These are phyloP conservation scores for Eucalyptus fibrosa DNA, from an alignment of 345 rosid genomes.

Conservation along the genomic window DNA sequence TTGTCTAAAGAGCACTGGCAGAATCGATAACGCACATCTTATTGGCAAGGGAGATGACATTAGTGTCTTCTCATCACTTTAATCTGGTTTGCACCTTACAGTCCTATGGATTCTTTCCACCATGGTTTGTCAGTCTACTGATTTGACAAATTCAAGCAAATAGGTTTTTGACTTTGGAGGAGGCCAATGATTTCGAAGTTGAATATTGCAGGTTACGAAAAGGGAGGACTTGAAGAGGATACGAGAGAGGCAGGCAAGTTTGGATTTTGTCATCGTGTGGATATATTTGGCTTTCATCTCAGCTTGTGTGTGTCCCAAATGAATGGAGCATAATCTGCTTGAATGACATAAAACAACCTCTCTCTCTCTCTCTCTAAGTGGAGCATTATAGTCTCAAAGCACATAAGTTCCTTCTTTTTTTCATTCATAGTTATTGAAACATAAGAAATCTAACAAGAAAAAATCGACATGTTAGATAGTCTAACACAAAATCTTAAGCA, in stretches of 20 bases:
- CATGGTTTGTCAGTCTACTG: neutral
- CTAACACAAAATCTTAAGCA: neutral
- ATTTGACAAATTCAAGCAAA: neutral
- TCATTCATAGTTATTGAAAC: neutral
- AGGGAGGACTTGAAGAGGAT: neutral
- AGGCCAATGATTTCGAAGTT: neutral
- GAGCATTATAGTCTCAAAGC: neutral
- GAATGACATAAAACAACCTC: neutral
- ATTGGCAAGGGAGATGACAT: neutral
- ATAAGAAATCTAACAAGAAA: neutral
- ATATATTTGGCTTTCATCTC: neutral
- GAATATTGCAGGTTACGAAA: neutral
- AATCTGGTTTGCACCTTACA: neutral
- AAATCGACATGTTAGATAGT: neutral
- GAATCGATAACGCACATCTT: neutral
- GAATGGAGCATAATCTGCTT: neutral
- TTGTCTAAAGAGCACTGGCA: neutral
- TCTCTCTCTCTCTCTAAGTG: neutral
- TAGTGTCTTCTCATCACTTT: neutral
- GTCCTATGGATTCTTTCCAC: neutral
- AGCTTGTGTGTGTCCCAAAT: neutral
- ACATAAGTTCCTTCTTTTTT: neutral
- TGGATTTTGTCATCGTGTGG: neutral
- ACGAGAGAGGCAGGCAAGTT: neutral
- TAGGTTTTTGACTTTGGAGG: neutral